These are phyloP conservation scores for Ceratobasidium theobromae DNA, from an alignment of 1,284 basidiomycete genomes.

Conservation along the genomic window DNA sequence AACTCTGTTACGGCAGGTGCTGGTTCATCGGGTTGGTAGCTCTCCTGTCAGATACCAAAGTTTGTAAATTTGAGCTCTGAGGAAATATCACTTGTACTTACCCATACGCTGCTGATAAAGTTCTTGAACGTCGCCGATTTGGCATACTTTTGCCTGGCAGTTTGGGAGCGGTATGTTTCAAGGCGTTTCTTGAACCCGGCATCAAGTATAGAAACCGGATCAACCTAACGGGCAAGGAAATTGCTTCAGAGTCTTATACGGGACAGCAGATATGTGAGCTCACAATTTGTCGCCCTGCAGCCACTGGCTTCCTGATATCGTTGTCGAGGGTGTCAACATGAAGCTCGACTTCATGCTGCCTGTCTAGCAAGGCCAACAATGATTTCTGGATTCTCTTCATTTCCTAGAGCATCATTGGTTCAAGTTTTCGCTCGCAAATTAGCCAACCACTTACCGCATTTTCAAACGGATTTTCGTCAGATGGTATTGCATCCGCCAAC, in stretches of 20 bases:
- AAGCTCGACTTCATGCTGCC: conserved; percentile 57
- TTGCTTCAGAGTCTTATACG: neutral
- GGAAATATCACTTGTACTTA: conserved; percentile 47
- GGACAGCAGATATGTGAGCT: conserved; percentile 37
- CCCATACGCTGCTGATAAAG: conserved; percentile 71
- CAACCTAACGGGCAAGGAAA: conserved; percentile 45
- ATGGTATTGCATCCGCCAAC: conserved; percentile 61
- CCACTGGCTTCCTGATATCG: conserved; percentile 57
- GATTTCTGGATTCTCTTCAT: conserved; percentile 60
- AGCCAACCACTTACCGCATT: conserved; percentile 52
- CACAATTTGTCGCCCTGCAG: conserved; percentile 60
- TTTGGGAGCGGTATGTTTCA: conserved; percentile 58
- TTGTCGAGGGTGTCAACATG: conserved; percentile 56
- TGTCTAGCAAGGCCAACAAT: conserved; percentile 67
- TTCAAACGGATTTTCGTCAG: conserved; percentile 55
- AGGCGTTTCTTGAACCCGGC: conserved; percentile 48
- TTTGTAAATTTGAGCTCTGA: neutral
- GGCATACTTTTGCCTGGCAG: conserved; percentile 72
- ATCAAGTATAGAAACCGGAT: conserved; percentile 53
- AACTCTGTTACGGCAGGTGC: conserved; percentile 78
- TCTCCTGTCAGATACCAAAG: conserved; percentile 54
- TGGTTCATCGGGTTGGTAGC: conserved; percentile 59
- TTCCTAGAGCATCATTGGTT: conserved; percentile 45
- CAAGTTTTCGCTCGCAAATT: neutral
- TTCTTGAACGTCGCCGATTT: conserved; percentile 60